Percentiles rank a stretch among this genome's conserved stretches.
These are phyloP conservation scores for Penicillium sp. DNA, from an alignment of 2,329 filamentous ascomycete genomes.

Conservation along the genomic window DNA sequence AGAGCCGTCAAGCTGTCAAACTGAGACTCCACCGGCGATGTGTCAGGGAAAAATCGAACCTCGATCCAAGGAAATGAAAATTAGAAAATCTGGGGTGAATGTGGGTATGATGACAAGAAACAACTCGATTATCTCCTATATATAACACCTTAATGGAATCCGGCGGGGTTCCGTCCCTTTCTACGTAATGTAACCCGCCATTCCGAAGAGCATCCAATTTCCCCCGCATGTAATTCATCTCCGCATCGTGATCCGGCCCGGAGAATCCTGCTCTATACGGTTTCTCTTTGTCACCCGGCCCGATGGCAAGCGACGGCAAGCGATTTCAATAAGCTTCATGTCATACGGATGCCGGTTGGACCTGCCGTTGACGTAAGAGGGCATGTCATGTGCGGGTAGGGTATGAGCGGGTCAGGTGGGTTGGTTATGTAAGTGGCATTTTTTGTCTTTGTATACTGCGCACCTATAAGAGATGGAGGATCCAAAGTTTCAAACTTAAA, in stretches of 20 bases:
- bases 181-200: not conserved
- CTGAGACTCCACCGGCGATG: not conserved
- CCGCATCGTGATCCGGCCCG: constrained; percentile 16
- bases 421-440: not conserved
- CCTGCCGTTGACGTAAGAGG: constrained; percentile 12
- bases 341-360: constrained; percentile 5
- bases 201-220: not conserved
- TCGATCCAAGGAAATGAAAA: not conserved
- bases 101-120: not conserved
- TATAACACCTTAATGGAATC: not conserved
- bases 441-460: too few species aligned
- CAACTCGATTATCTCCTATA: not conserved
- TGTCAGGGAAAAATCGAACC: not conserved
- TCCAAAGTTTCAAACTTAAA: too few species aligned
- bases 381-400: constrained; percentile 2
- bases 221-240: constrained; percentile 4
- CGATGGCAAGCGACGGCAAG: constrained; percentile 38
- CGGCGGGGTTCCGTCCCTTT: constrained; percentile 2
- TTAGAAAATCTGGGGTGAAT: not conserved
- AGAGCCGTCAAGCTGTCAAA: not conserved
- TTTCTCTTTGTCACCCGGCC: constrained; percentile 32
- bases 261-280: constrained; percentile 9
- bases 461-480: too few species aligned
- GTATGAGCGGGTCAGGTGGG: constrained; percentile 7
- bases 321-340: constrained; percentile 16